Evolutionary conservation across 2,329 filamentous ascomycete species (phyloP).

Genomic region (Daldinia eschscholtzii): DNA sequence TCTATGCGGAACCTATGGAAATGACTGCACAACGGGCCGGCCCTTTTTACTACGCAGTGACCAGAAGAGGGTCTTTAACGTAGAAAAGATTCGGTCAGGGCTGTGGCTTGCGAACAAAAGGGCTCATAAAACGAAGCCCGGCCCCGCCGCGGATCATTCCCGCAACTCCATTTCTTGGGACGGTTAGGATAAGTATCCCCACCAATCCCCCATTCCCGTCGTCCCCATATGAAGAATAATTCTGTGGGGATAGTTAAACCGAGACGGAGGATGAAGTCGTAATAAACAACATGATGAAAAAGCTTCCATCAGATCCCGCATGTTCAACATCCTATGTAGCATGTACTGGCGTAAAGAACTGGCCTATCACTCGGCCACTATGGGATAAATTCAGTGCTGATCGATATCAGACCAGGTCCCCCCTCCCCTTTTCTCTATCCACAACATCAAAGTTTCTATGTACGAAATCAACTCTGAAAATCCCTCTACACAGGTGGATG

Average conservation of each 20-base stretch:
- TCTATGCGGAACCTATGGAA: slow-evolving; percentile 26
- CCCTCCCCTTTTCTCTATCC: slow-evolving; percentile 13
- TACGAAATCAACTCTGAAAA: slow-evolving; percentile 7
- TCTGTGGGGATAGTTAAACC: slow-evolving; percentile 33
- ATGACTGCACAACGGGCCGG: slow-evolving; percentile 39
- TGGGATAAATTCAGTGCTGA: slow-evolving; percentile 22
- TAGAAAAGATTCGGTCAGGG: slow-evolving; percentile 40
- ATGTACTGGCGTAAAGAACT: slow-evolving; percentile 9
- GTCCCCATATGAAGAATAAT: slow-evolving; percentile 39
- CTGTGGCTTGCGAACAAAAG: slow-evolving; percentile 21
- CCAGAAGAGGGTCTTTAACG: slow-evolving; percentile 15
- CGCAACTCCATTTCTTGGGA: slow-evolving; percentile 32
- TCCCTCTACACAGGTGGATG: slow-evolving; percentile 13
- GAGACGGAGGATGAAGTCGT: slow-evolving; percentile 33
- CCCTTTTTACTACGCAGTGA: slow-evolving; percentile 33
- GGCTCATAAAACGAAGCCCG: slow-evolving; percentile 17
- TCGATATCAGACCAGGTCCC: slow-evolving; percentile 32
- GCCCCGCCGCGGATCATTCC: slow-evolving; percentile 40
- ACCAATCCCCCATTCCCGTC: slow-evolving; percentile 29
- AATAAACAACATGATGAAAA: slow-evolving; percentile 28
- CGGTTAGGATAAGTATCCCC: slow-evolving; percentile 25
- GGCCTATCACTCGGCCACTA: slow-evolving; percentile 4
- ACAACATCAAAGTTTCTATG: slow-evolving; percentile 17
- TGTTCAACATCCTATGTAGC: slow-evolving; percentile 7
- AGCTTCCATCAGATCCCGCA: slow-evolving; percentile 19